Evolutionary conservation across 441 rosid genomes (phyloP), one percentile per base, ranked within the genome.

Genomic region (Aquilaria agallochum): DNA sequence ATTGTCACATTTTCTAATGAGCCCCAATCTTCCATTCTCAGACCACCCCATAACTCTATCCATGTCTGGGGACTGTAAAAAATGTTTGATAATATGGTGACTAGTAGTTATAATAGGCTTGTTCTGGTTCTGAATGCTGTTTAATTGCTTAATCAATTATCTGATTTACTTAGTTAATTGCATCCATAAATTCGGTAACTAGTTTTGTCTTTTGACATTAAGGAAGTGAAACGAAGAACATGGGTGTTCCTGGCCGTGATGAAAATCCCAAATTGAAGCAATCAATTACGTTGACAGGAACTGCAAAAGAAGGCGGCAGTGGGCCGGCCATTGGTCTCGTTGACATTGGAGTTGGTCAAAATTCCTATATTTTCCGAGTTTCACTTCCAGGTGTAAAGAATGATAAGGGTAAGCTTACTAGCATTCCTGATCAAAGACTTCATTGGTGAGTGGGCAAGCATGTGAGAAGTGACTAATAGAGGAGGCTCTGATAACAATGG

Each of bases 351-450:
- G 74, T 73, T 8, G 77, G 93, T 64, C 81, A 80, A 56, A 55
- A 53, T 45, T 86, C 96, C n/a, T 92, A 82, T 69, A 62, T 92
- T 52, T 89, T 90, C 68, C 74, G 92, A 40, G 85, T 92, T 65
- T 79, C 86, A 47, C 70, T 92, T 66, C 92, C 98, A 12, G 87
- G 96, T 50, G 53, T 80, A 32, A 75, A 65, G 62, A 86, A 72
- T 53, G 73, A 83, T 66, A 77, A 64, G 69, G 65, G 97, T 87
- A 85, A 75, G 81, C 55, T 45, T 48, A 50, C 70, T 53, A 58
- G 20, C 0, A 20, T 52, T 27, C 31, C 53, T 56, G n/a, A 12
- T 40, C 12, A 46, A 15, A 11, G 8, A 46, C 61, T 1, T 15
- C 30, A 15, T 36, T 59, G 33, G 34, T 51, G 20, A 15, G 10